These are phyloP conservation scores for Ambrosiella beaveri DNA, from an alignment of 2,329 filamentous ascomycete genomes.

Conservation along the genomic window DNA sequence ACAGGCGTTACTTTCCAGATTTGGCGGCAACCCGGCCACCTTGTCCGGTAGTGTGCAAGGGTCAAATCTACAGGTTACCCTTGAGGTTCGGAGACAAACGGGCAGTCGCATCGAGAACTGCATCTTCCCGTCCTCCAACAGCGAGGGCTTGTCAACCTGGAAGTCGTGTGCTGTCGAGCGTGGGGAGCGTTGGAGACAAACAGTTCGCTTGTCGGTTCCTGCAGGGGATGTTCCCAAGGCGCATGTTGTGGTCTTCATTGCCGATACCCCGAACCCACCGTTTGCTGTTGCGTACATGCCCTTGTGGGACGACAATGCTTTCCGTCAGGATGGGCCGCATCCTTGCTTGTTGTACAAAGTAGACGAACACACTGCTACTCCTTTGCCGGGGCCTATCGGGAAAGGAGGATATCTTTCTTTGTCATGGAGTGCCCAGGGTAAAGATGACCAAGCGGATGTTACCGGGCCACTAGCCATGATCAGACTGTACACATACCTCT, in stretches of 20 bases:
- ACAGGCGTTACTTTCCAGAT: constrained; percentile 53
- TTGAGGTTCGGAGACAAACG: constrained; percentile 66
- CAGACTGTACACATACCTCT: constrained; percentile 67
- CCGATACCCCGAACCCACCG: constrained; percentile 70
- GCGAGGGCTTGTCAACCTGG: constrained; percentile 65
- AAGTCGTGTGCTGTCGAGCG: constrained; percentile 66
- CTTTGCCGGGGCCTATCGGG: constrained; percentile 42
- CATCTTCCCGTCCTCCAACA: constrained; percentile 75
- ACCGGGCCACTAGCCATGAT: constrained; percentile 69
- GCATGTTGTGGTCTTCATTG: constrained; percentile 78
- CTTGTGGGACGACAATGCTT: constrained; percentile 81
- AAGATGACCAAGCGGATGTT: constrained; percentile 53
- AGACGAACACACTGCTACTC: constrained; percentile 70
- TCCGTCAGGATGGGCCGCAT: constrained; percentile 71
- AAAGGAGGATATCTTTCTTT: constrained; percentile 76
- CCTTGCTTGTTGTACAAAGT: constrained; percentile 72
- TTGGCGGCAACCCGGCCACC: constrained; percentile 55
- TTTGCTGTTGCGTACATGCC: constrained; percentile 90
- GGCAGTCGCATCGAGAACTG: constrained; percentile 77
- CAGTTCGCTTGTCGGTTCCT: constrained; percentile 61
- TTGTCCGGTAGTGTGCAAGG: constrained; percentile 45
- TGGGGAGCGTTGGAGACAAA: constrained; percentile 75
- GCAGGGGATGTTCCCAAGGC: constrained; percentile 64
- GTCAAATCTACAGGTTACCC: constrained; percentile 65
- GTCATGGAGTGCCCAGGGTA: constrained; percentile 57